Base-by-base conservation (phyloP, 2,329 filamentous ascomycete genomes). In the Botrytis aclada region DNA sequence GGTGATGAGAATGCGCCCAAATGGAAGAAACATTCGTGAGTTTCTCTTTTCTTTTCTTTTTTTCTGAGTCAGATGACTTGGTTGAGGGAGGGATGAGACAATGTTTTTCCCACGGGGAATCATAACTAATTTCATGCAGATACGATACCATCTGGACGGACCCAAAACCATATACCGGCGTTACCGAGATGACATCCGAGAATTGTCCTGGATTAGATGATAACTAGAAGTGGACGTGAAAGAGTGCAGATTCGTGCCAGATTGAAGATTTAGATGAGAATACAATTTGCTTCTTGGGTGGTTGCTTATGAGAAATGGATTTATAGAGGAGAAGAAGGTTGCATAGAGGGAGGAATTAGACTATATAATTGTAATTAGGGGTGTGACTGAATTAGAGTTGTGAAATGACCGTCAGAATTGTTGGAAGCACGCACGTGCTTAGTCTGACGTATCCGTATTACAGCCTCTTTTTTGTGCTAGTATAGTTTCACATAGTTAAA, bases 91-190 rank as follows among this genome's bases (percentile, higher is more conserved):
- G 22, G 10, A 54, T 37, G 20, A 39, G 22, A 61, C 18, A 25
- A 18, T 61, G 4, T 56, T 20, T 29, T 64, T 58, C 10, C 25
- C 8, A 29, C n/a, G 45, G 61, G 61, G 43, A 58, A 22, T 39
- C 10, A 34, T 41, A 43, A 43, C 32, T 34, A 29, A 70, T 71
- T 14, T 71, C 72, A 64, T 32, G 14, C 64, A 83, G 82, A 2
- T 90, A 82, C 69, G 82, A 90, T 76, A 76, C 88, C 25, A 89
- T 90, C 74, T 90, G 88, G 88, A 88, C 85, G 0, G 83, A 87
- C 75, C 86, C 86, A 4, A 81, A 81, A 3, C 83, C 85, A 6
- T 90, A 89, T 77, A 80, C 76, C 1, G 74, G 80, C 25, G 85
- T 90, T 67, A 84, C 47, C 25, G 25, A 80, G 0, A 79, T 82